Base-by-base conservation (phyloP, 345 rosid genomes). In the Citrus mangshanensis region DNA sequence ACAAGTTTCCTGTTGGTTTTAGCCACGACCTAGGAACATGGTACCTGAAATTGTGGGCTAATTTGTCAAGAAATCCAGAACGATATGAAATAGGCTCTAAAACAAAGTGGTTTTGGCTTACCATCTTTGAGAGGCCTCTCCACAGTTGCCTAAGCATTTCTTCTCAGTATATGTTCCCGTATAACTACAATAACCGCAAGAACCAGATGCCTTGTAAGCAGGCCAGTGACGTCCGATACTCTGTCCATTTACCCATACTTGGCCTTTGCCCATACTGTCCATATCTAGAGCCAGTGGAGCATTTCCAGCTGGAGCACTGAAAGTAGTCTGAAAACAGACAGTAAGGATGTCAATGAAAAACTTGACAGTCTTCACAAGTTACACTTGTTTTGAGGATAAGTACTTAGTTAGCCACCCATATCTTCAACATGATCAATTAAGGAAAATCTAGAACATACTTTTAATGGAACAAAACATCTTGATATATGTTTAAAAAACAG, bases 181-280 rank as follows among this genome's bases (percentile, higher is more conserved):
- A 63, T 94, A 94, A 79, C 84, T 81, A 79, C 99, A 95, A 60
- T 69, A 79, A 62, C 81, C 85, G 69, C 99, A 95, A 75, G 80
- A 58, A 77, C 97, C 99, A 40, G 93, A 79, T 49, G 96, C 98
- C 81, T 91, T 92, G 42, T 92, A 93, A 21, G 98, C 97, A 82
- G 99, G 98, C 98, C 95, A 94, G 78, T 93, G 87, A 60, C 99
- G 97, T 62, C 99, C 99, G 46, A 93, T 64, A 76, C 91, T 89
- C 83, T 91, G 91, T 69, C 98, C 99, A 76, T 96, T 96, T 75
- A 96, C 90, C 99, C 99, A 96, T 62, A 91, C 83, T 80, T 96
- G 98, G 58, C 99, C 99, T 88, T 96, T 96, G n/a, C 98, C 93
- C 99, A 96, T 96, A 78, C 95, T 91, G 72, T 82, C 85, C 98